phyloP scores from a whole-genome alignment of 148 eudicot genomes.

The Nepenthes gracilis region DNA sequence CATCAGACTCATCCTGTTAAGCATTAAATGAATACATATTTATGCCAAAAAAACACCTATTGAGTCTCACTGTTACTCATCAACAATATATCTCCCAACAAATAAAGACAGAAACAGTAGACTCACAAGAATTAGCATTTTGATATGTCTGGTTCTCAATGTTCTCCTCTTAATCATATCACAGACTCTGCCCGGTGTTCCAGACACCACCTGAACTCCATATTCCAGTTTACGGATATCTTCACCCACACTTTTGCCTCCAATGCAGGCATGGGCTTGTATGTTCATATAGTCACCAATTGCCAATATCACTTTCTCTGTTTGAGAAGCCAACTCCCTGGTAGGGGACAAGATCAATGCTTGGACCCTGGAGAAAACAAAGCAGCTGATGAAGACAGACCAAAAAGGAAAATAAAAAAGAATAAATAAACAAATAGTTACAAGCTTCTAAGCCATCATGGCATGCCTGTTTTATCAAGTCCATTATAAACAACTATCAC shows the following conservation, averaged over 20 bases:
- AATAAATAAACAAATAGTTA: not conserved
- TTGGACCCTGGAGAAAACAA: constrained; percentile 51
- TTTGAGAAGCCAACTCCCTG: constrained; percentile 84
- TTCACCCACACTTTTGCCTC: constrained; percentile 95
- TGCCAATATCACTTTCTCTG: constrained; percentile 71
- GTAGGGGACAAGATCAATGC: constrained; percentile 92
- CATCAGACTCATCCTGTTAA: constrained; percentile 95
- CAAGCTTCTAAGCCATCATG: not conserved
- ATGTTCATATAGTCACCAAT: constrained; percentile 67
- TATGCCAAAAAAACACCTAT: not conserved
- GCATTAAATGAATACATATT: not conserved
- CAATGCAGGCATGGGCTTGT: constrained; percentile 89
- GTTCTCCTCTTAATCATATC: constrained; percentile 97
- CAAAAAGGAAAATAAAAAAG: not conserved
- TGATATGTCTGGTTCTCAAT: constrained; percentile 67
- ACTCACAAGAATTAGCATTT: constrained; percentile 76
- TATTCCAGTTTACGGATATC: constrained; percentile 78
- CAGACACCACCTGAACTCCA: constrained; percentile 96
- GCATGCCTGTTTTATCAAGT: no score
- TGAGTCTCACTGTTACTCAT: no score
- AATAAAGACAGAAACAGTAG: not conserved
- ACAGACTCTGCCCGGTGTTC: constrained; percentile 95
- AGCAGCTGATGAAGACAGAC: not conserved
- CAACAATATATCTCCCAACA: no score
- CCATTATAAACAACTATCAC: no score